Percentiles rank a stretch among this genome's conserved stretches.
Conservation (phyloP, 345 rosid genomes). For the Lepidium sativum region DNA sequence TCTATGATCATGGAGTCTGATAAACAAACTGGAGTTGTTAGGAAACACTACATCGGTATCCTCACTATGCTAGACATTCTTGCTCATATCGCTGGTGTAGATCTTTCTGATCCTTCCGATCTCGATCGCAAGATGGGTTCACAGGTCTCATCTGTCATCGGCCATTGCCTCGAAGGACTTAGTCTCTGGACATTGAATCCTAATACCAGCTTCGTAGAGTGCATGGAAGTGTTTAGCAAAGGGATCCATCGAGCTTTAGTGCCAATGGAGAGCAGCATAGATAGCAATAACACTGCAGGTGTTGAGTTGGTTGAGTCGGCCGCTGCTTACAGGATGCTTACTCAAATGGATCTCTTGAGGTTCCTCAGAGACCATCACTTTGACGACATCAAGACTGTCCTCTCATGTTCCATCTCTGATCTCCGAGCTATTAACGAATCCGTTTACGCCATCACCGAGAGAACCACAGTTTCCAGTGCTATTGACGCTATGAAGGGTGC, state of each 20-base stretch:
- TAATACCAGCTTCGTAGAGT: conserved; percentile 50
- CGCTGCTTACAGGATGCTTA: conserved; percentile 52
- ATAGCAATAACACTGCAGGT: conserved; percentile 33
- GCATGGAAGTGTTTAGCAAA: conserved; percentile 83
- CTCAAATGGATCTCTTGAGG: conserved; percentile 68
- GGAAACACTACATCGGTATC: conserved; percentile 84
- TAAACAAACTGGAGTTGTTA: conserved; percentile 57
- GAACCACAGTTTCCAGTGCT: conserved; percentile 46
- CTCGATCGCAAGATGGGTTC: conserved; percentile 56
- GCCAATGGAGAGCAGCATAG: conserved; percentile 47
- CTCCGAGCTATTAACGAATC: conserved; percentile 42
- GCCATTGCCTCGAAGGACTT: conserved; percentile 69
- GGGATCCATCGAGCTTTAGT: conserved; percentile 81
- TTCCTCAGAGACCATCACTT: conserved; percentile 39
- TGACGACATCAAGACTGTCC: conserved; percentile 29
- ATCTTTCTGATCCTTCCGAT: conserved; percentile 9
- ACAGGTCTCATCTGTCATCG: conserved; percentile 59
- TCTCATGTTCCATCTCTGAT: conserved; percentile 29
- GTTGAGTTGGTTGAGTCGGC: conserved; percentile 62
- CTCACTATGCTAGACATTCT: conserved; percentile 78
- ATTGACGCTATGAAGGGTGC: conserved; percentile 58
- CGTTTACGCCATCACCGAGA: conserved; percentile 51
- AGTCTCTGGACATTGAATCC: conserved; percentile 82
- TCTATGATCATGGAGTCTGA: conserved; percentile 89
- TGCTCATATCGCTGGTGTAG: conserved; percentile 51